phyloP scores from a whole-genome alignment of 139 green algal genomes.

The Edaphochlamys debaryana region DNA sequence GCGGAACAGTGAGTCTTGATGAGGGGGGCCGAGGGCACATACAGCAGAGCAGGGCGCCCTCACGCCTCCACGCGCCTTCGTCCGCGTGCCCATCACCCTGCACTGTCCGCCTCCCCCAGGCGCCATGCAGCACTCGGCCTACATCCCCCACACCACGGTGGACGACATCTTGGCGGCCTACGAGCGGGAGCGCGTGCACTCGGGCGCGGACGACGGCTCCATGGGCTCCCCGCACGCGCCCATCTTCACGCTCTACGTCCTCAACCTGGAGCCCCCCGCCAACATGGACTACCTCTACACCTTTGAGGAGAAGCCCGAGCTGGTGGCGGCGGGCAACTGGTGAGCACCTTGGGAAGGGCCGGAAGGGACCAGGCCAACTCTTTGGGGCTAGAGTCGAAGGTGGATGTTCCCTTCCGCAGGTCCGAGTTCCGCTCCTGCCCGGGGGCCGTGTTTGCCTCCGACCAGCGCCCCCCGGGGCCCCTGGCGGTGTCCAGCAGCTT shows the following conservation, averaged over 20 bases:
- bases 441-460: constrained; percentile 26
- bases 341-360: neutral
- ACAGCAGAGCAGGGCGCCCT: too few relatives aligned
- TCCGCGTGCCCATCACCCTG: too few relatives aligned
- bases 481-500: constrained; percentile 9
- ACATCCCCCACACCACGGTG: constrained; percentile 16
- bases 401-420: too few relatives aligned
- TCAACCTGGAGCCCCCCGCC: constrained; percentile 29
- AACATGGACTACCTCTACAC: constrained; percentile 1
- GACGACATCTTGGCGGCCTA: constrained; percentile 11
- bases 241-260: constrained; percentile 25
- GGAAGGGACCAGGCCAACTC: too few relatives aligned
- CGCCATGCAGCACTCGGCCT: neutral
- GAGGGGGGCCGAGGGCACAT: too few relatives aligned
- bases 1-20: neutral
- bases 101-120: too few relatives aligned
- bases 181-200: neutral
- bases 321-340: constrained; percentile 19
- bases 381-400: too few relatives aligned
- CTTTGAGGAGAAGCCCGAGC: constrained; percentile 1
- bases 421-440: constrained; percentile 35
- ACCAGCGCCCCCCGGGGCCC: neutral
- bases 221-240: neutral
- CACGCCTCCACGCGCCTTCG: too few relatives aligned
- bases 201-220: neutral